Evolutionary conservation across 306 rosid species (phyloP).

Genomic region (Oemleria cerasiformis): DNA sequence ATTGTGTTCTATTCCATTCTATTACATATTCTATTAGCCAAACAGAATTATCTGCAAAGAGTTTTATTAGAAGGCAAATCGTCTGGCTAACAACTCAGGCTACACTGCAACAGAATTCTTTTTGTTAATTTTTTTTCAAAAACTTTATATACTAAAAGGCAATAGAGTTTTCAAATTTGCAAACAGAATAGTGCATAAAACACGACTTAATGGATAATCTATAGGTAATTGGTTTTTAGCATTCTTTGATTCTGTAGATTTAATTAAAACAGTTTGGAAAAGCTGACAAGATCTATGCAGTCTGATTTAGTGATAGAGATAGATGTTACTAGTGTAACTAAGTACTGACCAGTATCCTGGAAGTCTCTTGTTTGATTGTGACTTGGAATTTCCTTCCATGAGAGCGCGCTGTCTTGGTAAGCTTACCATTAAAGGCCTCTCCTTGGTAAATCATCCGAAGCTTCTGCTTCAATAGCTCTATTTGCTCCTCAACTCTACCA

Average conservation of each 20-base stretch:
- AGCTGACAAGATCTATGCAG: background rate
- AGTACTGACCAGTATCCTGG: slow-evolving; percentile 91
- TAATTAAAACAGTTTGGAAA: background rate
- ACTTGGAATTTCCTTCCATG: slow-evolving; percentile 90
- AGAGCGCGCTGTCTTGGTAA: slow-evolving; percentile 88
- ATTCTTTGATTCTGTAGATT: background rate
- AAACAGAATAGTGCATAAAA: background rate
- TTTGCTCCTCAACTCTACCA: slow-evolving; percentile 85
- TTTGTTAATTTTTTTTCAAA: background rate
- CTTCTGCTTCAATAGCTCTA: slow-evolving; percentile 73
- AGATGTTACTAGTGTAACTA: background rate
- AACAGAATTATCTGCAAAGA: background rate
- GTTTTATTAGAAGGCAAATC: background rate
- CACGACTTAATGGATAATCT: background rate
- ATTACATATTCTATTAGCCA: background rate
- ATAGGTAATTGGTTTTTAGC: background rate
- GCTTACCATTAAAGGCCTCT: slow-evolving; percentile 78
- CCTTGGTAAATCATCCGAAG: slow-evolving; percentile 71
- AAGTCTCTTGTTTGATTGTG: slow-evolving; percentile 85
- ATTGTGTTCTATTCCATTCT: background rate
- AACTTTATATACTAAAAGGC: background rate
- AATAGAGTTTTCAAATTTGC: background rate
- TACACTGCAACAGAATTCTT: too few relatives aligned
- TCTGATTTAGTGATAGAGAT: background rate
- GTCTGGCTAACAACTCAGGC: background rate